These are phyloP conservation scores for Neofusicoccum parvum DNA, from an alignment of 2,329 filamentous ascomycete species.

Conservation along the genomic window DNA sequence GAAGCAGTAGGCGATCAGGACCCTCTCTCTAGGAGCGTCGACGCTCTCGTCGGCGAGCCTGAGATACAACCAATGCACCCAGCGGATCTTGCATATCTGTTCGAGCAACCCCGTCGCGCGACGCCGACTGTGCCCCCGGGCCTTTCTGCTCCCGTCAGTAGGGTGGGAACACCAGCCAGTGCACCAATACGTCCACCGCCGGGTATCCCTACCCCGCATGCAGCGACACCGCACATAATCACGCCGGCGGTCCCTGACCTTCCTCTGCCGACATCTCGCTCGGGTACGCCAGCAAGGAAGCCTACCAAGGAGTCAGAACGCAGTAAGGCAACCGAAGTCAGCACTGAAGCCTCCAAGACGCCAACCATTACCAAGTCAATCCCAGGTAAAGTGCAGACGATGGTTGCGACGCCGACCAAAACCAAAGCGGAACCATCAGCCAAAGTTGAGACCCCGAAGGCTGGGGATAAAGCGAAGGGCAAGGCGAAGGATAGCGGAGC, in stretches of 20 bases:
- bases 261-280: constrained; percentile 15
- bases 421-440: background rate
- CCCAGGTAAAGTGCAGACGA: constrained; percentile 14
- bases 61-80: constrained; percentile 37
- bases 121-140: constrained; percentile 51
- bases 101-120: constrained; percentile 42
- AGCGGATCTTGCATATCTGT: constrained; percentile 24
- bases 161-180: constrained; percentile 14
- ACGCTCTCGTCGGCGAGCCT: constrained; percentile 66
- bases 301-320: constrained; percentile 16
- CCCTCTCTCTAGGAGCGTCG: constrained; percentile 57
- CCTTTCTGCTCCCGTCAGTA: constrained; percentile 37
- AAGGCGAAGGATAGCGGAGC: background rate
- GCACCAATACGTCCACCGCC: constrained; percentile 17
- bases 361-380: constrained; percentile 19
- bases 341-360: constrained; percentile 18
- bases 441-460: background rate
- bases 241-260: constrained; percentile 19
- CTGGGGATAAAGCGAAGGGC: background rate
- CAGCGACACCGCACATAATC: constrained; percentile 4
- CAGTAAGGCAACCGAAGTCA: constrained; percentile 20
- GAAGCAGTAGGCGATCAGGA: constrained; percentile 19
- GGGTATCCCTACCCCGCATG: constrained; percentile 12
- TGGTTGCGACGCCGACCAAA: background rate
- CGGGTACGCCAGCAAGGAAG: constrained; percentile 14